phyloP scores from a whole-genome alignment of 306 rosid genomes.

The Carpinus fangiana region DNA sequence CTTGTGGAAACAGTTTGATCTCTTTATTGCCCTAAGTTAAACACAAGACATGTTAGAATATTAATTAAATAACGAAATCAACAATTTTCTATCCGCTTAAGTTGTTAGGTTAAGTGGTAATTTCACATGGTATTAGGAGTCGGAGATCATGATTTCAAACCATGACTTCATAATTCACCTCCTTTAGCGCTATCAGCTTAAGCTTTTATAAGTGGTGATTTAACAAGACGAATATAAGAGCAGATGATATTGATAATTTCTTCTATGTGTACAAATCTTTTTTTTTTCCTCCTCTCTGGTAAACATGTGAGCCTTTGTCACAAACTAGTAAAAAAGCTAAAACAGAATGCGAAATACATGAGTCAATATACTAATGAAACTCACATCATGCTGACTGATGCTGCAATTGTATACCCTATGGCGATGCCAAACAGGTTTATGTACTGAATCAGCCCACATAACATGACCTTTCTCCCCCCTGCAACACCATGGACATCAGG shows the following conservation, averaged over 20 bases:
- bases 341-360: not conserved
- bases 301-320: not conserved
- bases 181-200: no score
- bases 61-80: no score
- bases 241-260: not conserved
- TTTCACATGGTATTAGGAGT: no score
- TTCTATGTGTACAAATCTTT: no score
- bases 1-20: constrained; percentile 70
- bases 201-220: no score
- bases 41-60: no score
- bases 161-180: no score
- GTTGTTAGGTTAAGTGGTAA: no score
- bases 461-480: constrained; percentile 63
- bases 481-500: constrained; percentile 20
- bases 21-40: constrained; percentile 56
- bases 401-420: constrained; percentile 73
- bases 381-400: constrained; percentile 88
- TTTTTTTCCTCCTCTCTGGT: not conserved
- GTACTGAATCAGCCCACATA: constrained; percentile 69
- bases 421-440: constrained; percentile 66
- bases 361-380: constrained; percentile 24
- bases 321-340: not conserved
- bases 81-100: no score
- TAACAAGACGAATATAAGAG: not conserved
- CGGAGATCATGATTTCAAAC: no score